Base-by-base conservation (phyloP, 2,329 filamentous ascomycete genomes). In the Leptodontidium sp. region DNA sequence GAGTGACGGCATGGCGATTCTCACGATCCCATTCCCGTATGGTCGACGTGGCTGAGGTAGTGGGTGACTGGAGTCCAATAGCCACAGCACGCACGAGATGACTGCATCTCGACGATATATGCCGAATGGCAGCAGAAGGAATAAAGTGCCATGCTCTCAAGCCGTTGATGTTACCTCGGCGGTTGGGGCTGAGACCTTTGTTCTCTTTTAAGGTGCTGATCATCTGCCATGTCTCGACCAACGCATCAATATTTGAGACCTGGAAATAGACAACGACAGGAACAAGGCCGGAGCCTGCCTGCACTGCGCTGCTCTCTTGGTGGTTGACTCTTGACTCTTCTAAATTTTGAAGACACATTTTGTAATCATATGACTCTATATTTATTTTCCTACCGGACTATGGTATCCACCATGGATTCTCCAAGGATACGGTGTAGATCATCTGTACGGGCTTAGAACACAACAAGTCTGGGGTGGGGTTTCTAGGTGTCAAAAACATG, bases 141-240 rank as follows among this genome's bases (percentile, higher is more conserved):
- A 24, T 58, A 21, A n/a, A 38, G 8, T 40, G 35, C 55, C 29
- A 38, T 38, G 17, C 15, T 21, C 53, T 38, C 17, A 12, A 58
- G 35, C 35, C 55, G n/a, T 58, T 38, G 26, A 35, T 58, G 6
- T 58, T 58, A 17, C n/a, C 55, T 58, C 35, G 35, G 55, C 32
- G 9, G 35, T 21, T 58, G 50, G 24, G 50, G 50, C 50, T 53
- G 50, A 53, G 50, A 53, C 24, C 9, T 14, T 12, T 24, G 21
- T 43, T 43, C 35, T 38, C 35, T 43, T 58, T 58, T 43, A n/a
- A 38, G 35, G 35, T 40, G 14, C n/a, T 45, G 35, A 55, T 64
- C 62, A 64, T 43, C 49, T 64, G 49, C 40, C 29, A 38, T 43
- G 32, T 45, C 24, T 29, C n/a, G 49, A 43, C 47, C 62, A 64